Evolutionary conservation across 2,329 filamentous ascomycete genomes (phyloP).

Genomic region (Xylaria hypoxylon): DNA sequence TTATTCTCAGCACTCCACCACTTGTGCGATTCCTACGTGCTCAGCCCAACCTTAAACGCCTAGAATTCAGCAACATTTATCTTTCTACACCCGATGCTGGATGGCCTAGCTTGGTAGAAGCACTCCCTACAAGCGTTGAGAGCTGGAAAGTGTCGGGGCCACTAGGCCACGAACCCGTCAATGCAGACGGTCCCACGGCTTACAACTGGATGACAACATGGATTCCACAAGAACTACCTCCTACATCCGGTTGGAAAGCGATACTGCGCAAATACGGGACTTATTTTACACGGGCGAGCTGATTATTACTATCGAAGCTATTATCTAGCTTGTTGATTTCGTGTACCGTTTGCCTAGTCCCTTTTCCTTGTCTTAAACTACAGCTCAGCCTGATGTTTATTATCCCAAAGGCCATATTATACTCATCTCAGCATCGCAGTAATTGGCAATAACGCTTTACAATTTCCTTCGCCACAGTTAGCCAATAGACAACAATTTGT

Average conservation of each 20-base stretch:
- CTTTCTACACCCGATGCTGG: constrained; percentile 33
- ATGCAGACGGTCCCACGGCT: constrained; percentile 23
- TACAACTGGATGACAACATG: constrained; percentile 35
- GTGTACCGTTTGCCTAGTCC: background rate
- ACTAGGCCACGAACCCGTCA: constrained; percentile 27
- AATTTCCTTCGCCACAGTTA: background rate
- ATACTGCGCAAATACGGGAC: background rate
- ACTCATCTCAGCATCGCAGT: background rate
- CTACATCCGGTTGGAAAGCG: constrained; percentile 14
- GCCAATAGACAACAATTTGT: too few relatives aligned
- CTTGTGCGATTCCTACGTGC: constrained; percentile 32
- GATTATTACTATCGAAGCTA: constrained; percentile 3
- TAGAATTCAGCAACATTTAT: constrained; percentile 37
- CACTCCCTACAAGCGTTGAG: constrained; percentile 23
- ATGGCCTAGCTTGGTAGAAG: constrained; percentile 29
- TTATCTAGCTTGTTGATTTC: background rate
- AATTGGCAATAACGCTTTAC: background rate
- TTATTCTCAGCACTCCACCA: constrained; percentile 33
- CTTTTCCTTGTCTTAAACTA: background rate
- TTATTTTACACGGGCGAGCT: constrained; percentile 20
- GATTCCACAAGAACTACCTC: constrained; percentile 2
- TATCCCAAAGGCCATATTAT: background rate
- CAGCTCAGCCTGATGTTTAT: background rate
- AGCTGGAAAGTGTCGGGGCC: constrained; percentile 21
- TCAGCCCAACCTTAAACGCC: constrained; percentile 29